These are phyloP conservation scores for Hysterium pulicare DNA, from an alignment of 2,329 filamentous ascomycete species.

Conservation along the genomic window DNA sequence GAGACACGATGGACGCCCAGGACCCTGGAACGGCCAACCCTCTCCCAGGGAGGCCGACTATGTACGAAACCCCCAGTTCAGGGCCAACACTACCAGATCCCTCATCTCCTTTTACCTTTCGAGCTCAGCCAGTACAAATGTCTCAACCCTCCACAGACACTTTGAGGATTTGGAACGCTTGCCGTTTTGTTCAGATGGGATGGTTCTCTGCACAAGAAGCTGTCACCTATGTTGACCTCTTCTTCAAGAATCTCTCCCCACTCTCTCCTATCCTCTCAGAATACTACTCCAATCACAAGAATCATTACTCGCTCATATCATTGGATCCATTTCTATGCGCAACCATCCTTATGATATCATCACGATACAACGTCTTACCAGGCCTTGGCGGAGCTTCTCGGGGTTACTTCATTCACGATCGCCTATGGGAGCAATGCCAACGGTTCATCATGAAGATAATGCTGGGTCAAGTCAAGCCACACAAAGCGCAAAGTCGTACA, in stretches of 20 bases:
- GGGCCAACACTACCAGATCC: constrained; percentile 12
- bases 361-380: constrained; percentile 45
- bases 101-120: constrained; percentile 3
- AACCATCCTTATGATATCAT: constrained; percentile 55
- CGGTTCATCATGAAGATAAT: constrained; percentile 53
- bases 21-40: constrained; percentile 20
- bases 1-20: constrained; percentile 34
- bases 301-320: constrained; percentile 48
- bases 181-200: constrained; percentile 54
- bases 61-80: constrained; percentile 39
- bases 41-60: no score
- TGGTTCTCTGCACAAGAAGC: constrained; percentile 56
- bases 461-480: constrained; percentile 53
- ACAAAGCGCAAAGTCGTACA: constrained; percentile 49
- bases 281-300: constrained; percentile 49
- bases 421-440: constrained; percentile 55
- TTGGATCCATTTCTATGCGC: constrained; percentile 53
- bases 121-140: constrained; percentile 9
- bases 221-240: constrained; percentile 51
- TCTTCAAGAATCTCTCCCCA: constrained; percentile 51
- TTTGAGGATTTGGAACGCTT: constrained; percentile 47
- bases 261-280: constrained; percentile 51
- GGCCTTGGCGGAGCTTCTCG: constrained; percentile 43
- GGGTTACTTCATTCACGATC: constrained; percentile 53
- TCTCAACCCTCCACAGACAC: constrained; percentile 27